Base-by-base conservation (phyloP, 768 basidiomycete species). In the Lentinula raphanica region DNA sequence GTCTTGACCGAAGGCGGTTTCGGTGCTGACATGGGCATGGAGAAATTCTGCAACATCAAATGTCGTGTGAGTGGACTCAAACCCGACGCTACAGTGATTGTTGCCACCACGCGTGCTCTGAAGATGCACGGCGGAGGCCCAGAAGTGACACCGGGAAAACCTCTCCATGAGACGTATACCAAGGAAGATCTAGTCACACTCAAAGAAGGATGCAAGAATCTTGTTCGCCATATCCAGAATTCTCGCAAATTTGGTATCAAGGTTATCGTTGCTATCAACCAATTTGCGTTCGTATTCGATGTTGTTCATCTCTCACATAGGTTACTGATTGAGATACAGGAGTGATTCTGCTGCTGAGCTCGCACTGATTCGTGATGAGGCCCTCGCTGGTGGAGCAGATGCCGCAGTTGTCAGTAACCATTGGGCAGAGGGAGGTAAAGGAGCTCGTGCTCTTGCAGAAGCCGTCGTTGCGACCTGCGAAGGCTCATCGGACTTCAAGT, bases 121-220 rank as follows among this genome's bases (percentile, higher is more conserved):
- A 99, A 98, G 82, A 99, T 99, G 96, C 96, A 99, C 69, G 96
- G 96, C 42, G 96, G 96, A 60, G 97, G 91, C 59, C 96, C 96
- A 5, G 94, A 97, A 25, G 95, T 98, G 54, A 90, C 91, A 2
- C 96, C 96, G 27, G 96, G 96, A 51, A 98, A 97, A 71, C 83
- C 95, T 23, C 82, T 98, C 40, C 88, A 90, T 63, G 92, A 92
- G 48, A 94, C 92, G 42, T 99, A 99, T 72, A 92, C 91, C 60
- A 88, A 90, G 69, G 96, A 98, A 75, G 86, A 98, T 68, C 80
- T 98, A 50, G 87, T 87, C 59, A 91, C 85, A 11, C 85, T 99
- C 56, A 86, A 86, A 71, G 89, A 91, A 69, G 96, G 96, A 36
- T 94, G 90, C 77, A 86, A 90, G 74, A 99, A 99, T 76, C 75